Evolutionary conservation across 2,329 filamentous ascomycete genomes (phyloP), one percentile per base, ranked within the genome.

Genomic region (Xylariaceae sp.): DNA sequence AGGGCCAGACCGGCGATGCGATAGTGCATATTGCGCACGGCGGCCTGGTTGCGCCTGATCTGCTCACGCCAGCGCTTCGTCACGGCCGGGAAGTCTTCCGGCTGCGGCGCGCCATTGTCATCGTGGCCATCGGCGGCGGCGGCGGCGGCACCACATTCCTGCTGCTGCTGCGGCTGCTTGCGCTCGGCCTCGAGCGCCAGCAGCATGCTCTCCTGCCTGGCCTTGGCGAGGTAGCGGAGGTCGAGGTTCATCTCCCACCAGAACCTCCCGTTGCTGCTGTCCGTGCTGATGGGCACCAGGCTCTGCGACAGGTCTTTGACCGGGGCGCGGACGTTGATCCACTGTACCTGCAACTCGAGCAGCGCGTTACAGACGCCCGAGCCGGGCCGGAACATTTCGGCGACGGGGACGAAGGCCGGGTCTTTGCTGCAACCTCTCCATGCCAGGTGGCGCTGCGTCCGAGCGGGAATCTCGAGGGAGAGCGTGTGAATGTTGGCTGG

Each of bases 401-500:
- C 43, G 32, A 64, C 60, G 3, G 59, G 60, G 22, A 62, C 55
- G 8, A 42, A 18, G 1, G 35, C 32, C 1, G 33, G 39, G 15
- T 31, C 16, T 16, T 24, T 37, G 31, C 30, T 41, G 18, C 40
- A 44, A 5, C 19, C 22, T 8, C 11, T 33, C 23, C 8, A 29
- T 5, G n/a, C 29, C 38, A 34, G 41, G 27, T 40, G 26, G 11
- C 18, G 8, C 16, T 29, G 31, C 3, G 25, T 29, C 27, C 35
- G n/a, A n/a, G 61, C 61, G 12, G 53, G 52, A 29, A 71, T 44
- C 21, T 64, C 56, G 29, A 72, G 50, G 3, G 56, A 61, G 16
- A 73, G 45, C 1, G 58, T 67, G 36, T 63, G 54, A 3, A 72
- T 49, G 29, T 52, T 52, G 13, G 46, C 47, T 2, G 30, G 30